Evolutionary conservation across 805 yeast genomes (phyloP).

Genomic region (Myxozyma monticola): DNA sequence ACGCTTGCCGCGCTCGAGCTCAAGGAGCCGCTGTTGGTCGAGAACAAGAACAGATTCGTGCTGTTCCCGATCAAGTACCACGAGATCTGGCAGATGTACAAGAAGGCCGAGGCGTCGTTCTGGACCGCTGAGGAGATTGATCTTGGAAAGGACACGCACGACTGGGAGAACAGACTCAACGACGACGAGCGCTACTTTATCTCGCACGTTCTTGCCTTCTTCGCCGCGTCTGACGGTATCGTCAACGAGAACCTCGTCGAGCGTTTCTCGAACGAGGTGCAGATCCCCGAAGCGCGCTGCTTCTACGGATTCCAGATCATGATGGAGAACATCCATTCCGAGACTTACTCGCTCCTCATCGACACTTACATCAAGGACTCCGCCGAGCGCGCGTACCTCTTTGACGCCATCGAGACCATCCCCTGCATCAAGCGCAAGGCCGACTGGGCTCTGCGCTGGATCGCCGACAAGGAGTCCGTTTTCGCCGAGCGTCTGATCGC

Average conservation of each 20-base stretch:
- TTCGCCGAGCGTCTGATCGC: constrained; percentile 97
- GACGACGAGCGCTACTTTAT: constrained; percentile 91
- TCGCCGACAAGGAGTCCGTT: constrained; percentile 78
- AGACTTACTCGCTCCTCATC: constrained; percentile 90
- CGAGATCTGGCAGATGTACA: constrained; percentile 98
- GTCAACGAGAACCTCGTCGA: constrained; percentile 97
- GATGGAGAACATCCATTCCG: constrained; percentile 99
- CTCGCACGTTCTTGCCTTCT: constrained; percentile 92
- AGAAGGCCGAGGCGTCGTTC: constrained; percentile 98
- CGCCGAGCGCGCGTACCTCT: constrained; percentile 82
- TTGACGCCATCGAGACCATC: constrained; percentile 93
- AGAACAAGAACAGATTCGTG: constrained; percentile 86
- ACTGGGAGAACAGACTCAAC: constrained; percentile 87
- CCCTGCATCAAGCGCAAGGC: constrained; percentile 98
- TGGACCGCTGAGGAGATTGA: constrained; percentile 99
- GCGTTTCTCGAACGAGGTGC: constrained; percentile 96
- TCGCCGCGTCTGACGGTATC: constrained; percentile 98
- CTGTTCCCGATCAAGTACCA: constrained; percentile 95
- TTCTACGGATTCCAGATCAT: constrained; percentile 99
- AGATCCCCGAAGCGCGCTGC: constrained; percentile 95
- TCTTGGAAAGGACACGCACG: constrained; percentile 83
- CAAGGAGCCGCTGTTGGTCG: constrained; percentile 83
- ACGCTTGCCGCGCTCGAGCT: constrained; percentile 70
- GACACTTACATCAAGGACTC: constrained; percentile 97
- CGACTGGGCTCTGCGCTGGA: constrained; percentile 99